Conservation (phyloP, 2,329 filamentous ascomycete species). For the Diaporthe destruens region DNA sequence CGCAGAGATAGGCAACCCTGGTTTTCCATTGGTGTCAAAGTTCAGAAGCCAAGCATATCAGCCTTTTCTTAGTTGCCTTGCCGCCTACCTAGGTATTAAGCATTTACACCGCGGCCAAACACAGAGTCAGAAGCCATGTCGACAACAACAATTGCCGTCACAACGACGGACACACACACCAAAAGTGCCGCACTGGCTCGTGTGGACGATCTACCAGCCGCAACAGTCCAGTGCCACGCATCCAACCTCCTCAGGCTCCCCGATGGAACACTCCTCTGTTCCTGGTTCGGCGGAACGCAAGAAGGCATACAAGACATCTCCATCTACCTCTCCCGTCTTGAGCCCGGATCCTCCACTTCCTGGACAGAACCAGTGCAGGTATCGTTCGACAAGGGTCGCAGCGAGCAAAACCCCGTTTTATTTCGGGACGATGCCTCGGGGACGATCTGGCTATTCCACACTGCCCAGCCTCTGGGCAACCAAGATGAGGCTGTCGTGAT, state of each 20-base stretch:
- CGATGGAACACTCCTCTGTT: constrained; percentile 56
- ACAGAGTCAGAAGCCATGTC: background rate
- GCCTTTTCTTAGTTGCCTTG: background rate
- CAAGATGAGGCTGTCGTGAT: constrained; percentile 57
- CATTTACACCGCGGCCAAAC: background rate
- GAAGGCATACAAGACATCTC: constrained; percentile 59
- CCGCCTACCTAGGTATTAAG: background rate
- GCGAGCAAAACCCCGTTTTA: constrained; percentile 60
- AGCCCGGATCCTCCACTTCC: constrained; percentile 43
- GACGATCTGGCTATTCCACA: constrained; percentile 58
- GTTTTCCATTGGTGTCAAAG: background rate
- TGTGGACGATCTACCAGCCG: constrained; percentile 49
- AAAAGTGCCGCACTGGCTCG: background rate
- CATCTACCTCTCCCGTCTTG: constrained; percentile 56
- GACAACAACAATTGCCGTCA: constrained; percentile 4
- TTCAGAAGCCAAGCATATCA: constrained; percentile 7
- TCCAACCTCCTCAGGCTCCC: constrained; percentile 58
- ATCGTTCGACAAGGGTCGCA: constrained; percentile 54
- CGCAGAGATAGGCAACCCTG: background rate
- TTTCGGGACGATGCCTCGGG: constrained; percentile 47
- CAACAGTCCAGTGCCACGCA: constrained; percentile 58
- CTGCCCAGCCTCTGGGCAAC: constrained; percentile 58
- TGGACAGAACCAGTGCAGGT: constrained; percentile 54
- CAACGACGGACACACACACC: constrained; percentile 13
- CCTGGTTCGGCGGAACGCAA: constrained; percentile 60